phyloP scores from a whole-genome alignment of 371 early-diverging fungal species.

The Mucor sp. region DNA sequence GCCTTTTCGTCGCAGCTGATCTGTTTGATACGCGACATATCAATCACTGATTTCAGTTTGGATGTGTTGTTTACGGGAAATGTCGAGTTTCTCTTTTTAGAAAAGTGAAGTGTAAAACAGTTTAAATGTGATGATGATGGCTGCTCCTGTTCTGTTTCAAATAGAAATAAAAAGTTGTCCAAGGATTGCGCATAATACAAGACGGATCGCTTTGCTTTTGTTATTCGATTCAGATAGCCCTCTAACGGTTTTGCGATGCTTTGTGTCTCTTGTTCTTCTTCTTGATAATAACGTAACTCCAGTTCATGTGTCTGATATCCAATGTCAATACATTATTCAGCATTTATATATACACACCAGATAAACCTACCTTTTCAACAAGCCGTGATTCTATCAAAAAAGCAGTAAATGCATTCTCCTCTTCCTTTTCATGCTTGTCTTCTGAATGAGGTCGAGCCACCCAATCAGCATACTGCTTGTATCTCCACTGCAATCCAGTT shows the following conservation, averaged over 20 bases:
- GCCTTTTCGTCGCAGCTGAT: neutral
- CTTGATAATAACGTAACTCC: constrained; percentile 8
- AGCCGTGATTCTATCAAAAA: constrained; percentile 13
- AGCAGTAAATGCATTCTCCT: neutral
- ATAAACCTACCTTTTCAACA: constrained; percentile 7
- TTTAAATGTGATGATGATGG: neutral
- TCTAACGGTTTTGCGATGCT: neutral
- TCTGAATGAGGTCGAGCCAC: neutral
- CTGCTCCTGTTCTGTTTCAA: neutral
- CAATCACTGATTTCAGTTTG: neutral
- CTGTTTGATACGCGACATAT: neutral
- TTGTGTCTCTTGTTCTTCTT: neutral
- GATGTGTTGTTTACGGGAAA: neutral
- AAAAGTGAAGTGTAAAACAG: neutral
- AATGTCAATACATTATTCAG: too few species aligned
- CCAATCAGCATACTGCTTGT: constrained; percentile 3
- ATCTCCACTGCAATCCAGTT: constrained; percentile 9
- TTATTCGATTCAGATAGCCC: neutral
- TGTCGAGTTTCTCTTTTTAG: neutral
- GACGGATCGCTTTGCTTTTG: neutral
- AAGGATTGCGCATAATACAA: neutral
- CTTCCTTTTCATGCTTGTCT: neutral
- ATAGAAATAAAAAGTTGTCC: neutral
- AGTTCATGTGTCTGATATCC: constrained; percentile 1
- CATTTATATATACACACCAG: too few species aligned